These are phyloP conservation scores for Phytophthora chlamydospora DNA, from an alignment of 352 stramenopile species.

Conservation along the genomic window DNA sequence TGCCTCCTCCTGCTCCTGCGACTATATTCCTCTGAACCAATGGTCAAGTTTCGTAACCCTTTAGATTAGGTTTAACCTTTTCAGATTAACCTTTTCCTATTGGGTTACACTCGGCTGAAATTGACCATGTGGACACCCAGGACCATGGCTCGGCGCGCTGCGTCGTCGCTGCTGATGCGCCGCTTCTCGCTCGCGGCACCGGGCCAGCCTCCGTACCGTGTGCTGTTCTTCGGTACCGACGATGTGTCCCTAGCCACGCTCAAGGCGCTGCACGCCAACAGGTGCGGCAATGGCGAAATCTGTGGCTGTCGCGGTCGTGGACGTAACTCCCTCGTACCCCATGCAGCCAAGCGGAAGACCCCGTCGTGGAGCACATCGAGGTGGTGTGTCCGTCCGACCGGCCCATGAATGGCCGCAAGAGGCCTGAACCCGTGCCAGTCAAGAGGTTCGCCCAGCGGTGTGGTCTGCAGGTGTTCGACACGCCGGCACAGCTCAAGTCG, in stretches of 20 bases:
- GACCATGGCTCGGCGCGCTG: constrained; percentile 5
- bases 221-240: constrained; percentile 89
- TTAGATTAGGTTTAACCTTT: too few relatives aligned
- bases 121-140: constrained; percentile 7
- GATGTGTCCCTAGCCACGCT: constrained; percentile 86
- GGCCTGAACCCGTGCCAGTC: constrained; percentile 72
- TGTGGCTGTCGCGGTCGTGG: constrained; percentile 12
- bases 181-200: constrained; percentile 39
- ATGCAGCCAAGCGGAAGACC: constrained; percentile 22
- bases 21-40: constrained; percentile 15
- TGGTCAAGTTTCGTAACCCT: constrained; percentile 3
- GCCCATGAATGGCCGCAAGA: constrained; percentile 68
- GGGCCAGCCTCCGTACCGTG: constrained; percentile 47
- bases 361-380: constrained; percentile 61
- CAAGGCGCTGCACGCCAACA: constrained; percentile 67
- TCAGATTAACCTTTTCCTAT: background rate
- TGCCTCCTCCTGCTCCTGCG: background rate
- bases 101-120: constrained; percentile 11
- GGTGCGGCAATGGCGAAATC: constrained; percentile 30
- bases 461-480: constrained; percentile 66
- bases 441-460: constrained; percentile 74
- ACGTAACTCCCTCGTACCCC: background rate
- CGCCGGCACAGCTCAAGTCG: constrained; percentile 73
- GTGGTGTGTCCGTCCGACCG: constrained; percentile 85
- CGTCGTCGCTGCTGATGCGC: constrained; percentile 12